Base-by-base conservation (phyloP, 306 rosid genomes). In the Datisca glomerata region DNA sequence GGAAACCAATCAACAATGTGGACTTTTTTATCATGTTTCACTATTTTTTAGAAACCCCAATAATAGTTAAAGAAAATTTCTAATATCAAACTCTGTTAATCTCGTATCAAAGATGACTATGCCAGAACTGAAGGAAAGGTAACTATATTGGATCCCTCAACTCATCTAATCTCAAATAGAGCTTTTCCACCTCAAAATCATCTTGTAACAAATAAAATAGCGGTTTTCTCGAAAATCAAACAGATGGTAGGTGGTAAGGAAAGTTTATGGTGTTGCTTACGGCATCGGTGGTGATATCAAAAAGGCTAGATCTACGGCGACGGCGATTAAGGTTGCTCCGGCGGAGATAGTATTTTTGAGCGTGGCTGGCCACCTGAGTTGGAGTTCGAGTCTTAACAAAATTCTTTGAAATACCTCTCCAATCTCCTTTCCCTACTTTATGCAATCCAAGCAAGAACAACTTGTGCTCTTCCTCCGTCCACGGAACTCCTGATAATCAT, bases 401-500 rank as follows among this genome's bases (percentile, higher is more conserved):
- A 74, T 80, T 84, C 57, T 81, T 75, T 0, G 98, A 84, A 63
- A 91, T 91, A 63, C 98, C 96, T 51, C 98, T 78, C 98, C 98
- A 91, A 60, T 91, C 98, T 37, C 98, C 98, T 53, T 91, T 91
- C 25, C 98, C 98, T 12, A 84, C 98, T 59, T 78, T 75, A 73
- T 84, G 92, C 65, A 91, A 70, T 61, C 98, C 98, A 28, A 78
- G 51, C 73, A 91, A 48, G 37, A 91, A 91, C 29, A 91, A 72
- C 71, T 84, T 91, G 76, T 91, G 98, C 56, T 91, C 98, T 28
- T 84, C 96, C 68, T 91, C 98, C 39, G 98, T 84, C 98, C 98
- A 91, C 8, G 98, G 98, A 45, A 91, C 79, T 8, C 98, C 98
- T 91, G 67, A 69, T 62, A 23, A 54, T 53, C 56, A 57, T 47